Evolutionary conservation across 1,284 basidiomycete species (phyloP).

Genomic region (Takashimella tepidaria): DNA sequence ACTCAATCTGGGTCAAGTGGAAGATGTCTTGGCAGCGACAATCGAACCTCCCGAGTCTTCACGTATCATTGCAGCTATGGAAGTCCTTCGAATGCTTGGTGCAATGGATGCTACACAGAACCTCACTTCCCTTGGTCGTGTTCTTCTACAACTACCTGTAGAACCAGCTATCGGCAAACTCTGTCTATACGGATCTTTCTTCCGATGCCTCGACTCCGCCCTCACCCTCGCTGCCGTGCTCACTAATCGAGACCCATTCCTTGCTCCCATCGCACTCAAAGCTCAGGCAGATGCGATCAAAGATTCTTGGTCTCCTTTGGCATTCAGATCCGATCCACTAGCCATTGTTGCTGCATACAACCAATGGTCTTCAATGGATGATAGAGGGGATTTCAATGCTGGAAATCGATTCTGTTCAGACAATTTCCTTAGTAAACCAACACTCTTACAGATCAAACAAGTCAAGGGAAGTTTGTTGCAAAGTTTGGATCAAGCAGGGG

Average conservation of each 20-base stretch:
- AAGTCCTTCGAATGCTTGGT: constrained; percentile 76
- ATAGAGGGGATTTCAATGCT: constrained; percentile 56
- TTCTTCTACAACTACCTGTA: constrained; percentile 83
- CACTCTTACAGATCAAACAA: constrained; percentile 75
- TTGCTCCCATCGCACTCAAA: constrained; percentile 60
- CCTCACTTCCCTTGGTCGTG: constrained; percentile 79
- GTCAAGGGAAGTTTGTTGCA: constrained; percentile 76
- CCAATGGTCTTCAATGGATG: constrained; percentile 70
- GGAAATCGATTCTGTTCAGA: constrained; percentile 76
- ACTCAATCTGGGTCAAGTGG: constrained; percentile 83
- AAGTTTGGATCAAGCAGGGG: constrained; percentile 72
- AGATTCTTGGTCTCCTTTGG: constrained; percentile 65
- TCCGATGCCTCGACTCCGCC: constrained; percentile 86
- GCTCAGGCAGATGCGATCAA: constrained; percentile 60
- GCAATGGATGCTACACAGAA: constrained; percentile 72
- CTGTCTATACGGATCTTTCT: constrained; percentile 85
- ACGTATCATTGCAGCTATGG: constrained; percentile 76
- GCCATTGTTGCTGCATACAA: constrained; percentile 78
- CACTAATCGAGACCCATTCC: constrained; percentile 85
- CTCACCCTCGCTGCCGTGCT: constrained; percentile 85
- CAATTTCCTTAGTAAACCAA: constrained; percentile 85
- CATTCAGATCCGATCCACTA: constrained; percentile 79
- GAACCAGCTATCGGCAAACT: constrained; percentile 87
- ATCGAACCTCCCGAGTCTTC: constrained; percentile 85
- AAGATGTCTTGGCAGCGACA: constrained; percentile 76